Base-by-base conservation (phyloP, 352 stramenopile species). In the Plasmopara viticola region DNA sequence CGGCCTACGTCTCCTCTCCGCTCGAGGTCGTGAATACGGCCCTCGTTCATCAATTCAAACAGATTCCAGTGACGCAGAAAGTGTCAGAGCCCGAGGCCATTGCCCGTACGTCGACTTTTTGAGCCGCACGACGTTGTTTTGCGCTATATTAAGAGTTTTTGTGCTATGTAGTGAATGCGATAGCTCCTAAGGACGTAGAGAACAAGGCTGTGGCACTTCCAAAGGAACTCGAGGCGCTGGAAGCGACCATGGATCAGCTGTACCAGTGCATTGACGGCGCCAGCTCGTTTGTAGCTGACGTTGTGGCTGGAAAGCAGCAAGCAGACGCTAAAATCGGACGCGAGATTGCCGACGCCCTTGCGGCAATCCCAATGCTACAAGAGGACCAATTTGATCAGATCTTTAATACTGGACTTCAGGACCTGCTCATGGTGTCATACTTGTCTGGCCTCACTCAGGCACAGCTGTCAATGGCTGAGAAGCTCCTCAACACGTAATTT, bases 361-460 rank as follows among this genome's bases (percentile, higher is more conserved):
- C 92, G 9, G 83, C 78, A 43, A 95, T 98, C 45, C 95, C 96
- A 18, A 76, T 94, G 52, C 95, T 98, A 54, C 77, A 86, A 45
- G 75, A 85, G 25, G 94, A 97, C 60, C 85, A 96, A 57, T 98
- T 98, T 68, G 94, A 98, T 74, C 94, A 96, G 56, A 87, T 98
- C 48, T 98, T 98, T 72, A 94, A 94, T 69, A 92, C 90, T 62
- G 96, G 95, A 15, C 70, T 98, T 62, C 95, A 98, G 77, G 96
- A 99, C 74, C 81, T 99, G 50, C 82, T 99, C 56, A 98, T 99
- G 95, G 95, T 98, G 18, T 97, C 90, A 53, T 98, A 98, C 74
- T 86, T 98, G 60, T 96, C 89, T 51, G 96, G 96, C 53, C 83
- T 99, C 58, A 98, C 96, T 45, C 87, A 97, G 78, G 97, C 95